Percentiles rank a stretch among this genome's conserved stretches.
Conservation (phyloP, 1,284 basidiomycete genomes). For the Singerocomus rubriflavus region DNA sequence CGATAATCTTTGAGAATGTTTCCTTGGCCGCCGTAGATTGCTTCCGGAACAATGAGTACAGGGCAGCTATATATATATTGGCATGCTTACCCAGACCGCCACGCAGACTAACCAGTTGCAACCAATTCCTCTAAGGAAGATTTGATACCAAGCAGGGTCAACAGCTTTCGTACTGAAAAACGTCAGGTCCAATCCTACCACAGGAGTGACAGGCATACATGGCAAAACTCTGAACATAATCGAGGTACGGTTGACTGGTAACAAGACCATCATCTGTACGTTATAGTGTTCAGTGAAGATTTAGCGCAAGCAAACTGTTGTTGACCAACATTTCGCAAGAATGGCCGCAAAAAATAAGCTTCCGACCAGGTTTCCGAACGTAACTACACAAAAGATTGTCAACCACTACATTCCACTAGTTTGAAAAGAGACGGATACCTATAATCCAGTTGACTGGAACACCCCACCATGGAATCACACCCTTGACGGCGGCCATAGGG, state of each 20-base stretch:
- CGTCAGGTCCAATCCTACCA: neutral
- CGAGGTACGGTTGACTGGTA: conserved; percentile 54
- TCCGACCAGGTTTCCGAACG: conserved; percentile 69
- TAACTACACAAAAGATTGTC: conserved; percentile 40
- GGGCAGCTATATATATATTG: neutral
- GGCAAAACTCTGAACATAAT: conserved; percentile 51
- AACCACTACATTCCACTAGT: neutral
- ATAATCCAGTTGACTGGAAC: conserved; percentile 65
- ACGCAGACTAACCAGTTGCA: conserved; percentile 79
- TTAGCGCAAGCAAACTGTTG: neutral
- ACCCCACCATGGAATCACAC: conserved; percentile 66
- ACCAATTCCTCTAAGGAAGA: conserved; percentile 73
- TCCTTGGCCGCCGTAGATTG: conserved; percentile 73
- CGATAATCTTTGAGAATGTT: conserved; percentile 70
- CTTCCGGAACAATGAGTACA: conserved; percentile 34
- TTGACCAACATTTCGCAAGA: conserved; percentile 56
- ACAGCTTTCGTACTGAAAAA: conserved; percentile 54
- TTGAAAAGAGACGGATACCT: conserved; percentile 36
- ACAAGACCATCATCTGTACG: conserved; percentile 54
- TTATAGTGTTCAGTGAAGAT: neutral
- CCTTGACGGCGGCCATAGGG: conserved; percentile 62
- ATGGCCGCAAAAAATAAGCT: conserved; percentile 70
- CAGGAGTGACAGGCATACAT: conserved; percentile 40
- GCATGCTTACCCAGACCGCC: conserved; percentile 66
- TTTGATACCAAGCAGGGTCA: conserved; percentile 68